Percentiles rank a stretch among this genome's conserved stretches.
These are phyloP conservation scores for Phytopythium oedochilum DNA, from an alignment of 352 stramenopile genomes.

Conservation along the genomic window DNA sequence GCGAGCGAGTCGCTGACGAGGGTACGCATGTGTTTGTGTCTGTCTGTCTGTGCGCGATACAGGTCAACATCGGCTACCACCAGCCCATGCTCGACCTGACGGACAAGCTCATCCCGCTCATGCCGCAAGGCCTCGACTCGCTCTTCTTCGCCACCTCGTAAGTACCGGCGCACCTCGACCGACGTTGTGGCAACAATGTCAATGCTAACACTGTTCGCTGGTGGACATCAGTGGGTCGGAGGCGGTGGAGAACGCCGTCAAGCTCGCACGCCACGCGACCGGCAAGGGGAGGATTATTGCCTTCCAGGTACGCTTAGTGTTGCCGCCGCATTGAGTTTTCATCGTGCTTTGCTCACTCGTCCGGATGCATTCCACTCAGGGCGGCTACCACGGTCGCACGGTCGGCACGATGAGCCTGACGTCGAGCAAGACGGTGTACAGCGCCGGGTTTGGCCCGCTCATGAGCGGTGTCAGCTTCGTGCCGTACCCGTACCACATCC, in stretches of 20 bases:
- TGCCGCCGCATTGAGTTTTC: neutral
- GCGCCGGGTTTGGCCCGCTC: slow-evolving; percentile 80
- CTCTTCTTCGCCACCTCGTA: slow-evolving; percentile 88
- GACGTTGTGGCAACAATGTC: neutral
- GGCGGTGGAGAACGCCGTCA: slow-evolving; percentile 91
- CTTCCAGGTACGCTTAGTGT: slow-evolving; percentile 45
- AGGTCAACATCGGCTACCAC: slow-evolving; percentile 91
- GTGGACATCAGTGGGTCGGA: slow-evolving; percentile 70
- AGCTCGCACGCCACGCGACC: slow-evolving; percentile 88
- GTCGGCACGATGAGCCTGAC: slow-evolving; percentile 91
- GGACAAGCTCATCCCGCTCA: slow-evolving; percentile 66
- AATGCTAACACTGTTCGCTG: neutral
- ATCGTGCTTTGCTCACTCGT: neutral
- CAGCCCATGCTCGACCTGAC: slow-evolving; percentile 90
- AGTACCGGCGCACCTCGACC: neutral
- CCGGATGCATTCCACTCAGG: slow-evolving; percentile 11
- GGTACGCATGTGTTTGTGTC: neutral
- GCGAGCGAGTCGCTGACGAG: neutral
- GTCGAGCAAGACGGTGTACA: slow-evolving; percentile 88
- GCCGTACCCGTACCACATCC: slow-evolving; percentile 85
- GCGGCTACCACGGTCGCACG: slow-evolving; percentile 91
- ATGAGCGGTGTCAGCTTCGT: slow-evolving; percentile 81
- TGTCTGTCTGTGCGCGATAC: neutral
- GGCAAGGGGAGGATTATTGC: slow-evolving; percentile 89
- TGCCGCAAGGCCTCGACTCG: slow-evolving; percentile 81